Base-by-base conservation (phyloP, 2,329 filamentous ascomycete genomes). In the Botryotinia calthae region DNA sequence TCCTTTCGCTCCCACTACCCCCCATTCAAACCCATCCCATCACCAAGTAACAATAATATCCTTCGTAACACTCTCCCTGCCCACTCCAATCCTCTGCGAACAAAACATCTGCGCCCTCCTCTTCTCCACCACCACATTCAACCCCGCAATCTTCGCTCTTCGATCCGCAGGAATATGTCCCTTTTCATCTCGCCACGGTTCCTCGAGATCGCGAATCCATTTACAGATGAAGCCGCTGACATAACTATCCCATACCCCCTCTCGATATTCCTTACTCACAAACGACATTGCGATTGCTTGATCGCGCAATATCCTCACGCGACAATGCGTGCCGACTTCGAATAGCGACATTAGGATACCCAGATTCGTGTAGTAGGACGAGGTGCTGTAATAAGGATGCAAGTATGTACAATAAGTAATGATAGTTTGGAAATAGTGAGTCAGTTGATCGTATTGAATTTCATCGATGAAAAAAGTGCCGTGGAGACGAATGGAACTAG, bases 241-340 rank as follows among this genome's bases (percentile, higher is more conserved):
- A 5, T 71, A 54, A 67, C 69, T 72, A 66, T 76, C 74, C 70
- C 72, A 76, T 4, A 76, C 28, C 0, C 75, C 75, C n/a, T 76
- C 75, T 28, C 68, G 56, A 44, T 76, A 75, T 20, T 71, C 72
- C 18, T 56, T 59, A 54, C 37, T 62, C 14, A 56, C 64, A 20
- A 69, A 48, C 12, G 74, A 25, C 44, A 76, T 63, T 28, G 68
- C 54, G 18, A 76, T 73, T 8, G 75, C 72, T 46, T 61, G 51
- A 20, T 69, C 54, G n/a, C 75, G 46, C 22, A 72, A 48, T 16
- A 70, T 48, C 22, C 31, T 59, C 34, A 72, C 44, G 0, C 74
- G 64, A 69, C 75, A 76, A 34, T 72, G 68, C 22, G 73, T 56
- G 4, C 67, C 68, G 9, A 73, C 73, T 67, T 74, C 70, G n/a